Evolutionary conservation across 495 filamentous ascomycete species (phyloP), one percentile per base, ranked within the genome.

Genomic region (Neurospora sp.): DNA sequence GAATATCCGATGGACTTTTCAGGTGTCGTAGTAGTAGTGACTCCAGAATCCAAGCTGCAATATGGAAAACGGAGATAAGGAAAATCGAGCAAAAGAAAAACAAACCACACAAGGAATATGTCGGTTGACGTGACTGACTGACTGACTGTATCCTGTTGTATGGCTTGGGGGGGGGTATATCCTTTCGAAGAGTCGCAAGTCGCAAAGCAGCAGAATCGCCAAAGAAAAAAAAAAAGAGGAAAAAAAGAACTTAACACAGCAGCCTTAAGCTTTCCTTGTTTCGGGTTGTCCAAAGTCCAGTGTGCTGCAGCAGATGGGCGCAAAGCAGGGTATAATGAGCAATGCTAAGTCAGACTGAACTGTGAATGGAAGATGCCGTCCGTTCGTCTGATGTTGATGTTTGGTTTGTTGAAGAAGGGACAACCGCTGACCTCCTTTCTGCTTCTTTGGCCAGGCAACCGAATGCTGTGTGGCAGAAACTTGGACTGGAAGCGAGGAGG

Each of bases 271-370:
- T 38, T 39, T 42, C 54, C 54, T 62, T 31, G 54, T 62, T 62
- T 62, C 23, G 11, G 54, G 54, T 20, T 48, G 44, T 46, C 44
- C 44, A 46, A 10, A 41, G 20, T 48, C 18, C 18, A 48, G 3
- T 59, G 48, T 59, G 23, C 54, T 27, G 54, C 20, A 62, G 48
- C 23, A 62, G 48, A 59, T 62, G 4, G 48, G 23, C 23, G 48
- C 23, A 37, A 40, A 74, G 76, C 75, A 78, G 78, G 79, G 78
- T 80, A 78, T 80, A 77, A 74, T 44, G 69, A 62, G 38, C 18
- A 40, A 72, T 74, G 72, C 66, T 69, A 74, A 69, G 27, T 70
- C 69, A 44, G 71, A 23, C 42, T 35, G 44, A 27, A 27, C 39
- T 70, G 39, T 74, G 69, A 74, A 71, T 44, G 18, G 69, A 62